Evolutionary conservation across 2,329 filamentous ascomycete species (phyloP).

Genomic region (Thielaviopsis populi): DNA sequence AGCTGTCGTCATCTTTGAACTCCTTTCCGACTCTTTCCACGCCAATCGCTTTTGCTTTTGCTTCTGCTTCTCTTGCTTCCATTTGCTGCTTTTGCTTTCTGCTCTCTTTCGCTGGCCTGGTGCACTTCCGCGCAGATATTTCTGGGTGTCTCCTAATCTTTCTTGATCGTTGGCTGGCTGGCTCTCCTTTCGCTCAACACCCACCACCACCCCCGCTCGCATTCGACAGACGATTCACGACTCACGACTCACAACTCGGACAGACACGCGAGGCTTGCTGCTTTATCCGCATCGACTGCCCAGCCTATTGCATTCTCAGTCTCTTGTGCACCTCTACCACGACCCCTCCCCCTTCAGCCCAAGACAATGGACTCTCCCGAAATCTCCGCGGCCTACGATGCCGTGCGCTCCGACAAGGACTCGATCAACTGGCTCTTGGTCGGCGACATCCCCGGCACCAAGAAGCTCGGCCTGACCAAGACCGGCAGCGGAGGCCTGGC

Average conservation of each 20-base stretch:
- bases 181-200: background rate
- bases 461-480: slow-evolving; percentile 38
- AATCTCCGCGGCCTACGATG: slow-evolving; percentile 48
- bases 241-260: background rate
- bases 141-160: background rate
- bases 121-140: background rate
- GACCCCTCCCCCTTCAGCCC: background rate
- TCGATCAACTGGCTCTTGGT: slow-evolving; percentile 52
- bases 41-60: background rate
- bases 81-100: background rate
- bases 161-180: background rate
- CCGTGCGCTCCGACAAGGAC: slow-evolving; percentile 52
- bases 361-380: slow-evolving; percentile 35
- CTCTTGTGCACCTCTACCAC: background rate
- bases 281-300: background rate
- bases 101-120: background rate
- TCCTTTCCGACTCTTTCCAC: background rate
- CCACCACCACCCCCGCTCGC: background rate
- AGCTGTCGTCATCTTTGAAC: background rate
- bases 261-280: background rate
- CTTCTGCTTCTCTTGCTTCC: background rate
- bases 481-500: slow-evolving; percentile 46
- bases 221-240: background rate
- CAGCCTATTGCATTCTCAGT: background rate
- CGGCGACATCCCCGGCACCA: slow-evolving; percentile 42